These are phyloP conservation scores for Alternaria gansuensis DNA, from an alignment of 2,329 filamentous ascomycete genomes.

Conservation along the genomic window DNA sequence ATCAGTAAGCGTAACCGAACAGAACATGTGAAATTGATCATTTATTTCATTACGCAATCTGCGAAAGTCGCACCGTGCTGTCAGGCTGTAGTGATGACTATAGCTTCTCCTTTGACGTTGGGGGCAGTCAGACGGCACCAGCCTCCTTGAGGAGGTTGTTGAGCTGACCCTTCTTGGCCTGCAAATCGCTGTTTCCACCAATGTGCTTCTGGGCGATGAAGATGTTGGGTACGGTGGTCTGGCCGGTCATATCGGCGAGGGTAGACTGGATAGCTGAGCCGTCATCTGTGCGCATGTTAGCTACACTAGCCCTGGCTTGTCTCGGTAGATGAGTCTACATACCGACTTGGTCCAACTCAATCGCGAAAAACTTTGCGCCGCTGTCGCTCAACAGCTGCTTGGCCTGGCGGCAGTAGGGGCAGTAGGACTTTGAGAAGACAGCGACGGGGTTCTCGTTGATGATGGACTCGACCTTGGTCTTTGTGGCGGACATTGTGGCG, in stretches of 20 bases:
- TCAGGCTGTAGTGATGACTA: background rate
- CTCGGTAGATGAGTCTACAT: conserved; percentile 53
- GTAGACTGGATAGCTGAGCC: conserved; percentile 83
- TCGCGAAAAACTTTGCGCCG: conserved; percentile 74
- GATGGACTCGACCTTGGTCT: conserved; percentile 82
- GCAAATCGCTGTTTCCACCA: conserved; percentile 91
- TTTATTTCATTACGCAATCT: background rate
- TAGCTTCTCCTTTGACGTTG: background rate
- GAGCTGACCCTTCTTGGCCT: conserved; percentile 71
- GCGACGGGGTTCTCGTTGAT: conserved; percentile 91
- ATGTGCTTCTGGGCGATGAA: conserved; percentile 93
- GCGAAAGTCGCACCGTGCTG: background rate
- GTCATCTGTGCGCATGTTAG: conserved; percentile 67
- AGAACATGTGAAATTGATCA: background rate
- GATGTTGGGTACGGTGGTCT: conserved; percentile 94
- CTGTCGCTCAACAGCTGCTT: conserved; percentile 77
- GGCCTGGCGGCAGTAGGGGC: conserved; percentile 85
- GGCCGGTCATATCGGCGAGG: conserved; percentile 79
- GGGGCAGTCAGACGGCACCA: conserved; percentile 64
- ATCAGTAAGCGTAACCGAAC: background rate
- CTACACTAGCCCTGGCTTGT: background rate
- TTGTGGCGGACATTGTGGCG: conserved; percentile 81
- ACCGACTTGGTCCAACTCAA: conserved; percentile 90
- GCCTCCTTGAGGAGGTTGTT: conserved; percentile 70
- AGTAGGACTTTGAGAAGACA: conserved; percentile 97